Conservation (phyloP, 768 basidiomycete genomes). For the Amanita rubescens region DNA sequence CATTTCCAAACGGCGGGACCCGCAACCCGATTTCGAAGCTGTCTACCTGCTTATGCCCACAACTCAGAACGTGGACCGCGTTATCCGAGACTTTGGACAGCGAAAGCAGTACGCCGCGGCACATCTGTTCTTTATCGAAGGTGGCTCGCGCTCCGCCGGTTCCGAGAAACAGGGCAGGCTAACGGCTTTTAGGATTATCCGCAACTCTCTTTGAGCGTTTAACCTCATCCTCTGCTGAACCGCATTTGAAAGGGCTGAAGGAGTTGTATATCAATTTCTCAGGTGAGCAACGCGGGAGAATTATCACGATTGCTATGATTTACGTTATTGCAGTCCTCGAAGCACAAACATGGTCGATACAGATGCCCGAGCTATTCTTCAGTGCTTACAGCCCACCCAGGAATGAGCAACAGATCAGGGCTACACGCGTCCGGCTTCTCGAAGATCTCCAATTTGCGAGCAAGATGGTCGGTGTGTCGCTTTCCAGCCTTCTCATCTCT, state of each 20-base stretch:
- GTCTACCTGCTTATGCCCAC: slow-evolving; percentile 95
- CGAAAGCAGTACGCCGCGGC: slow-evolving; percentile 73
- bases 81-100: slow-evolving; percentile 75
- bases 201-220: slow-evolving; percentile 74
- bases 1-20: slow-evolving; percentile 74
- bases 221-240: slow-evolving; percentile 68
- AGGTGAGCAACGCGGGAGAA: slow-evolving; percentile 44
- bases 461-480: slow-evolving; percentile 47
- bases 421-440: slow-evolving; percentile 69
- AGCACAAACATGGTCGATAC: slow-evolving; percentile 76
- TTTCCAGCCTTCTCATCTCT: not conserved
- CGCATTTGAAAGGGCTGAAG: slow-evolving; percentile 65
- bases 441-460: slow-evolving; percentile 78
- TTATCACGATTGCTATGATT: not conserved
- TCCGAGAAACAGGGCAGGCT: not conserved
- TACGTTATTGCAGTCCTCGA: slow-evolving; percentile 58
- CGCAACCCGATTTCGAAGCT: slow-evolving; percentile 83
- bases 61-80: slow-evolving; percentile 83
- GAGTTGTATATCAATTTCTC: slow-evolving; percentile 93
- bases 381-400: slow-evolving; percentile 84
- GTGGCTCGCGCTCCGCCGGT: slow-evolving; percentile 26
- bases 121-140: slow-evolving; percentile 91
- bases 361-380: slow-evolving; percentile 77
- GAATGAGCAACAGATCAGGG: slow-evolving; percentile 54
- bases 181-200: slow-evolving; percentile 48